Conservation (phyloP, 2,329 filamentous ascomycete genomes). For the Penicillium glabrum region DNA sequence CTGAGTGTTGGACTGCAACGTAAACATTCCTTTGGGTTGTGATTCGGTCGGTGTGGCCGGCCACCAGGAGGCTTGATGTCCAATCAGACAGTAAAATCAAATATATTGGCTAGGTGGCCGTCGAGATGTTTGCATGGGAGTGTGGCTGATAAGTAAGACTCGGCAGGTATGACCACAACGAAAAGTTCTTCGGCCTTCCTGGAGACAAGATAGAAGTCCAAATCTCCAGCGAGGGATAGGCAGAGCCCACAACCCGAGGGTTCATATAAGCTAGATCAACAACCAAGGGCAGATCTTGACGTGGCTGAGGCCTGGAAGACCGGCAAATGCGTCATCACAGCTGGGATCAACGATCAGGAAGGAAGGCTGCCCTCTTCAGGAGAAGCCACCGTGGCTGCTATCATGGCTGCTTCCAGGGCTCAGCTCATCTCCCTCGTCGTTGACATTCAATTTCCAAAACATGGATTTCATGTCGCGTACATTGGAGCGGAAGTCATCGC, state of each 20-base stretch:
- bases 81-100: not conserved
- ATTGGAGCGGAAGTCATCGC: constrained; percentile 58
- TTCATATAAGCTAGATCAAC: not conserved
- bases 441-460: constrained; percentile 63
- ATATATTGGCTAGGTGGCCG: not conserved
- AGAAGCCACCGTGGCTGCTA: constrained; percentile 11
- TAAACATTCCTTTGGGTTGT: not conserved
- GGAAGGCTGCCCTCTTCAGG: not conserved
- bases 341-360: not conserved
- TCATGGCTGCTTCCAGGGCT: constrained; percentile 19
- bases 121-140: not conserved
- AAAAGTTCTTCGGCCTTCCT: not conserved
- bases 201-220: not conserved
- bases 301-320: not conserved
- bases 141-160: not conserved
- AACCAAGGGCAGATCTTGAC: not conserved
- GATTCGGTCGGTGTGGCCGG: not conserved
- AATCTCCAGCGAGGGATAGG: not conserved
- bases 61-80: not conserved
- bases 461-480: constrained; percentile 73
- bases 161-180: not conserved
- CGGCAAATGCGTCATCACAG: not conserved
- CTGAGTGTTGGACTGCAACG: not conserved
- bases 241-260: not conserved
- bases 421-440: constrained; percentile 36